Percentiles rank a stretch among this genome's conserved stretches.
Conservation (phyloP, 768 basidiomycete genomes). For the Serendipita vermifera region DNA sequence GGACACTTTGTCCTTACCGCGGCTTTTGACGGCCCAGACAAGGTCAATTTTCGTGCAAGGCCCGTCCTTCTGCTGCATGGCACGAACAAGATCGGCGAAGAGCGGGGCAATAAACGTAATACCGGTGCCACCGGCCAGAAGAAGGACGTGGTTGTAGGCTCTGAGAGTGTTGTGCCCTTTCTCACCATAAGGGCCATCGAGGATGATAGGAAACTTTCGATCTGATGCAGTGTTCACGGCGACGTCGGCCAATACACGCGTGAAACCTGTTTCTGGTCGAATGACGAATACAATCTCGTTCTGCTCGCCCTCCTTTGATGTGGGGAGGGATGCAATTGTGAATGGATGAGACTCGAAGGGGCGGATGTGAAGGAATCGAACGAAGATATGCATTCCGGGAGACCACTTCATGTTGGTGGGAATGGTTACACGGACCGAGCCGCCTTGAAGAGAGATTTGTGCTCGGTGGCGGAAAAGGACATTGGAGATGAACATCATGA, state of each 20-base stretch:
- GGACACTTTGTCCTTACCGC: background rate
- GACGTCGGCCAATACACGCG: background rate
- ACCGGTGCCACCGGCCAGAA: constrained; percentile 10
- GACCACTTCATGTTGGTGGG: constrained; percentile 5
- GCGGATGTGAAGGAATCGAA: constrained; percentile 12
- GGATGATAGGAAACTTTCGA: background rate
- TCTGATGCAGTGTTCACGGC: background rate
- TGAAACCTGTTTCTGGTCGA: constrained; percentile 8
- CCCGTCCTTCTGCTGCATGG: background rate
- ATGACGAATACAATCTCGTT: background rate
- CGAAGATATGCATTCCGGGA: constrained; percentile 14
- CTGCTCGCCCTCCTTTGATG: background rate
- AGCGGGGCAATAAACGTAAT: background rate
- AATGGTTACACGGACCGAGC: background rate
- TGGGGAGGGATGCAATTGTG: constrained; percentile 10
- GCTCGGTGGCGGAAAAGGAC: constrained; percentile 3
- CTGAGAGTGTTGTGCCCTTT: background rate
- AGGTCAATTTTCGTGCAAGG: background rate
- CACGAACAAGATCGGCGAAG: background rate
- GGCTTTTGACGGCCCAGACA: background rate
- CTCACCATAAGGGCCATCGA: constrained; percentile 14
- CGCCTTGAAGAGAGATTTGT: background rate
- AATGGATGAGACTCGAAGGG: constrained; percentile 13
- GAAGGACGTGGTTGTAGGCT: constrained; percentile 10
- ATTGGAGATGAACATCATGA: background rate